Evolutionary conservation across 305 asterid species (phyloP).

Genomic region (Fraxinus nigra): DNA sequence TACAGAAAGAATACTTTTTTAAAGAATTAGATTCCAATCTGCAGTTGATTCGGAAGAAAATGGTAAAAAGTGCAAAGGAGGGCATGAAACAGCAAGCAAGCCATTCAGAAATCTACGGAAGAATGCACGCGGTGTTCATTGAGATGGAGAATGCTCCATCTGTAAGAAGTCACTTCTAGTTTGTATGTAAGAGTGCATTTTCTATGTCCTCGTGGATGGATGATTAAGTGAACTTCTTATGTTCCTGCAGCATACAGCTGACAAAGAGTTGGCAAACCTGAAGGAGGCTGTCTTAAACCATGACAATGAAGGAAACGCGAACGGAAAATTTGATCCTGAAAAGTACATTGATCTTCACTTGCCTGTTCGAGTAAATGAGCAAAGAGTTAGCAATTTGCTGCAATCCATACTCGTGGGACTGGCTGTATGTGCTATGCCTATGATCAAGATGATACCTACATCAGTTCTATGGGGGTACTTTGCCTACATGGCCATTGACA

Average conservation of each 20-base stretch:
- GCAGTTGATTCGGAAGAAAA: conserved; percentile 69
- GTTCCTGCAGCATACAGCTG: conserved; percentile 48
- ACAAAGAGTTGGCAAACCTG: conserved; percentile 61
- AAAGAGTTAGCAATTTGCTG: conserved; percentile 76
- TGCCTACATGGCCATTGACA: conserved; percentile 93
- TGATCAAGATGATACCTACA: conserved; percentile 74
- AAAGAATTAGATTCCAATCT: conserved; percentile 8
- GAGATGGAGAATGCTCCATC: conserved; percentile 75
- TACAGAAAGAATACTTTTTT: background rate
- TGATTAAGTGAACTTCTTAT: conserved; percentile 3
- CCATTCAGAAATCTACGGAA: conserved; percentile 77
- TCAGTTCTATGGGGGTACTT: conserved; percentile 95
- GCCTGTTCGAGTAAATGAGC: conserved; percentile 93
- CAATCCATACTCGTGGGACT: conserved; percentile 78
- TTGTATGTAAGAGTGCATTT: background rate
- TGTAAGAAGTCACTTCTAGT: conserved; percentile 37
- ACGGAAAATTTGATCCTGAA: conserved; percentile 57
- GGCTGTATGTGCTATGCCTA: conserved; percentile 57
- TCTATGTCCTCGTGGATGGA: background rate
- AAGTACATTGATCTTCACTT: conserved; percentile 70
- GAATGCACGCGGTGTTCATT: conserved; percentile 76
- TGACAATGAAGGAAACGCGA: conserved; percentile 41
- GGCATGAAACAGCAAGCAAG: conserved; percentile 67
- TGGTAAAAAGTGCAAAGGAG: conserved; percentile 75
- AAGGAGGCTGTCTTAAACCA: conserved; percentile 76